phyloP scores from a whole-genome alignment of 73 alveolate genomes.

The Urostyla sp. region DNA sequence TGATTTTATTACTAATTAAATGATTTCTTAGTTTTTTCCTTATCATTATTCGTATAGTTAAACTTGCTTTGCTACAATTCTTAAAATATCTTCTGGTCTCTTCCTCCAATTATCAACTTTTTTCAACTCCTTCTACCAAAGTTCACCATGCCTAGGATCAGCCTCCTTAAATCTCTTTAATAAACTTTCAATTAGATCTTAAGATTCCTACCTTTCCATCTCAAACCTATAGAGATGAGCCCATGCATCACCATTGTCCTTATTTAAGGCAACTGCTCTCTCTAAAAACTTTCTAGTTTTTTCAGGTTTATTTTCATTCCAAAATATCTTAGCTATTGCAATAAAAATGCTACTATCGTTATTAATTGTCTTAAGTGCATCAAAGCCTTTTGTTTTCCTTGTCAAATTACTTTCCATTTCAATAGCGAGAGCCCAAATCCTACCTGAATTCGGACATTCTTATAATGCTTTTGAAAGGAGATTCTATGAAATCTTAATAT shows the following conservation, averaged over 20 bases:
- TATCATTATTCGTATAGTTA: background rate
- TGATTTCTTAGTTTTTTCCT: background rate
- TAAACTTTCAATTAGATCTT: slow-evolving; percentile 27
- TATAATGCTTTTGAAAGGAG: slow-evolving; percentile 75
- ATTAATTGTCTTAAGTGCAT: slow-evolving; percentile 74
- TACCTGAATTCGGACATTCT: slow-evolving; percentile 71
- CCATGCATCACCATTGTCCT: slow-evolving; percentile 90
- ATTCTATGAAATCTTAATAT: slow-evolving; percentile 73
- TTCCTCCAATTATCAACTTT: slow-evolving; percentile 62
- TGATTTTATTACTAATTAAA: background rate
- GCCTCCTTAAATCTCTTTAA: slow-evolving; percentile 31
- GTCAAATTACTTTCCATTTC: slow-evolving; percentile 75
- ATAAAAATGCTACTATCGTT: slow-evolving; percentile 71
- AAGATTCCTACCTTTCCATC: slow-evolving; percentile 27
- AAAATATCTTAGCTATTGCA: slow-evolving; percentile 74
- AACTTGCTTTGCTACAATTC: background rate
- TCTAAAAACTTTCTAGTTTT: slow-evolving; percentile 81
- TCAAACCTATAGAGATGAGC: slow-evolving; percentile 57
- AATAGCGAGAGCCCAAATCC: slow-evolving; percentile 80
- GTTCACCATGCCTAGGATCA: slow-evolving; percentile 67
- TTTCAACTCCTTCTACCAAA: slow-evolving; percentile 44
- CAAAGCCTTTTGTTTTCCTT: slow-evolving; percentile 72
- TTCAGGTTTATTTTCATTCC: slow-evolving; percentile 81
- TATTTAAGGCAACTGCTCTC: slow-evolving; percentile 69
- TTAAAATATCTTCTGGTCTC: slow-evolving; percentile 4